phyloP scores from a whole-genome alignment of 768 basidiomycete species.

The Kwoniella dendrophila region DNA sequence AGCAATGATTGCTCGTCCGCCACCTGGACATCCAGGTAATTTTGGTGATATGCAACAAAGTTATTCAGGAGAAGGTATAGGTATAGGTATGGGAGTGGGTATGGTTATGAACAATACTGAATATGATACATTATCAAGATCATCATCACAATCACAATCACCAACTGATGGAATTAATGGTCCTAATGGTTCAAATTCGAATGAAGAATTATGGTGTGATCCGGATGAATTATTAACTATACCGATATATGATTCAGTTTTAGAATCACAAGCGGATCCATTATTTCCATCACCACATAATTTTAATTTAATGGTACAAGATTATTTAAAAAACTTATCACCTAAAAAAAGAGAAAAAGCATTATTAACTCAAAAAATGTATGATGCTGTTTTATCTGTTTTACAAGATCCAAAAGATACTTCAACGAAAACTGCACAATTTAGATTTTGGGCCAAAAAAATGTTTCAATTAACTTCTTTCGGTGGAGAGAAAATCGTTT shows the following conservation, averaged over 20 bases:
- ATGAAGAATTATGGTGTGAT: slow-evolving; percentile 21
- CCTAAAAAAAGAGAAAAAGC: slow-evolving; percentile 68
- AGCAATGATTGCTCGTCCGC: slow-evolving; percentile 8
- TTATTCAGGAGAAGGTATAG: no score
- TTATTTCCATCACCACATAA: slow-evolving; percentile 65
- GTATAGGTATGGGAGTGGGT: not conserved
- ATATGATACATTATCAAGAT: slow-evolving; percentile 13
- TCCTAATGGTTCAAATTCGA: no score
- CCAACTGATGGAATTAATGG: not conserved
- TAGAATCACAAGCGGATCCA: slow-evolving; percentile 17
- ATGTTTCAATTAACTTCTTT: slow-evolving; percentile 62
- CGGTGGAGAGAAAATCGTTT: slow-evolving; percentile 60
- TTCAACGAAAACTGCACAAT: slow-evolving; percentile 65
- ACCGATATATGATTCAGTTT: slow-evolving; percentile 16
- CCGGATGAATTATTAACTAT: slow-evolving; percentile 17
- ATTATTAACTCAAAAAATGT: slow-evolving; percentile 70
- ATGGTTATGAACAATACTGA: slow-evolving; percentile 4
- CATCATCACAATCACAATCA: slow-evolving; percentile 17
- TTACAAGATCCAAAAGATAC: slow-evolving; percentile 63
- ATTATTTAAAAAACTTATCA: slow-evolving; percentile 66
- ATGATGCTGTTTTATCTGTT: slow-evolving; percentile 72
- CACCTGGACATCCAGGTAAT: slow-evolving; percentile 16
- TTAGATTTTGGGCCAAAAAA: slow-evolving; percentile 80
- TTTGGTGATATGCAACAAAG: no score
- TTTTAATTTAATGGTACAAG: slow-evolving; percentile 65